These are phyloP conservation scores for Penicillium rolfsii DNA, from an alignment of 2,329 filamentous ascomycete genomes.

Conservation along the genomic window DNA sequence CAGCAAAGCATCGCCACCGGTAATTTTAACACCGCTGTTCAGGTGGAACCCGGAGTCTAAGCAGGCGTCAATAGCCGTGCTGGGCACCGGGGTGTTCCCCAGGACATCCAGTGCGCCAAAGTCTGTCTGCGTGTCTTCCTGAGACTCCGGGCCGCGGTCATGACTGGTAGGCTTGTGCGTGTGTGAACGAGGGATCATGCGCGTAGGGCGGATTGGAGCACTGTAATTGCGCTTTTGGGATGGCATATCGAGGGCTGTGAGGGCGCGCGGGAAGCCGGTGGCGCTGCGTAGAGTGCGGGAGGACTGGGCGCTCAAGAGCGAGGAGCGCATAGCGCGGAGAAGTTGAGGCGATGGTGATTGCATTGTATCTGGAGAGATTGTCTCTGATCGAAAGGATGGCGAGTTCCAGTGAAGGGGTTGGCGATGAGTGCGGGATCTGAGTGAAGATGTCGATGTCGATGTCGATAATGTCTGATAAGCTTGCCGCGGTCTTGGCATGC, in stretches of 20 bases:
- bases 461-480: background rate
- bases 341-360: conserved; percentile 47
- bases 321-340: conserved; percentile 46
- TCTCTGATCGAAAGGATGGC: background rate
- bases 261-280: conserved; percentile 17
- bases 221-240: conserved; percentile 31
- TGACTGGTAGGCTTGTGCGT: conserved; percentile 47
- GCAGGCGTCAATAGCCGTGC: conserved; percentile 82
- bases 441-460: conserved; percentile 4
- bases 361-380: conserved; percentile 30
- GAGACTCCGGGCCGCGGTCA: conserved; percentile 64
- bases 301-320: conserved; percentile 28
- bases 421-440: background rate
- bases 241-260: conserved; percentile 13
- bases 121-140: conserved; percentile 69
- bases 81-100: conserved; percentile 71
- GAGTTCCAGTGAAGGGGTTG: background rate
- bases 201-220: conserved; percentile 33
- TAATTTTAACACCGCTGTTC: conserved; percentile 75
- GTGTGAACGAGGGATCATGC: conserved; percentile 39
- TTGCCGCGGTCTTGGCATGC: conserved; percentile 10
- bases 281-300: conserved; percentile 19
- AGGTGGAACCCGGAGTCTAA: conserved; percentile 82
- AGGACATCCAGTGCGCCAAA: conserved; percentile 80
- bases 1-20: conserved; percentile 71